Base-by-base conservation (phyloP, 495 filamentous ascomycete genomes). In the Neurospora cerealis region DNA sequence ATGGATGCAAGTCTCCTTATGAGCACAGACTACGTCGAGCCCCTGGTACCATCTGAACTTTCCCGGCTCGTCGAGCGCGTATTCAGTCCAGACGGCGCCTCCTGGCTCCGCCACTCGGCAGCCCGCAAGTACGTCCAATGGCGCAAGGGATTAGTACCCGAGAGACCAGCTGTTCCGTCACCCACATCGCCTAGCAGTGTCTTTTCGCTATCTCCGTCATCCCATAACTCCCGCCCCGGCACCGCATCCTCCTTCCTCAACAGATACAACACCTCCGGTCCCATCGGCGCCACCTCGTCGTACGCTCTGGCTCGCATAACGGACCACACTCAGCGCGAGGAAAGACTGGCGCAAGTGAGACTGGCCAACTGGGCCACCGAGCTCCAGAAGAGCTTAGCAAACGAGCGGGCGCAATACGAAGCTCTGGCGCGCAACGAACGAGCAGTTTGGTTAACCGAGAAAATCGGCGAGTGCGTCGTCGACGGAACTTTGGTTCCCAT, bases 1-100 rank as follows among this genome's bases (percentile, higher is more conserved):
- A 97, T 99, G 93, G 96, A 99, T 78, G 96, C 96, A 37, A 96
- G 93, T 77, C 88, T 96, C 0, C 86, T 99, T 17, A 99, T 99
- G 96, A 93, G 89, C 69, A 90, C 96, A 4, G 92, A 95, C 76
- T 99, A 99, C 80, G 85, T 97, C 21, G 92, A 93, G 73, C 96
- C 96, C 4, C 86, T 98, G 2, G 82, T 93, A 13, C 79, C 87
- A 37, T 95, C 94, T 28, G 96, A 99, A 74, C 88, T 99, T 9
- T 75, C 79, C 13, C 79, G 82, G 17, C 85, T 99, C 15, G 90
- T 98, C 44, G 81, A 87, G 39, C 88, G 89, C 41, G 82, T 98
- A 11, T 95, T 99, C 77, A 89, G 93, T 48, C 87, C 87, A 7
- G 91, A 96, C 60, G 93, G 92, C 71, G 86, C 93, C 37, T 88